phyloP scores from a whole-genome alignment of 176 grass and related monocot species.

The Triticum urartu region DNA sequence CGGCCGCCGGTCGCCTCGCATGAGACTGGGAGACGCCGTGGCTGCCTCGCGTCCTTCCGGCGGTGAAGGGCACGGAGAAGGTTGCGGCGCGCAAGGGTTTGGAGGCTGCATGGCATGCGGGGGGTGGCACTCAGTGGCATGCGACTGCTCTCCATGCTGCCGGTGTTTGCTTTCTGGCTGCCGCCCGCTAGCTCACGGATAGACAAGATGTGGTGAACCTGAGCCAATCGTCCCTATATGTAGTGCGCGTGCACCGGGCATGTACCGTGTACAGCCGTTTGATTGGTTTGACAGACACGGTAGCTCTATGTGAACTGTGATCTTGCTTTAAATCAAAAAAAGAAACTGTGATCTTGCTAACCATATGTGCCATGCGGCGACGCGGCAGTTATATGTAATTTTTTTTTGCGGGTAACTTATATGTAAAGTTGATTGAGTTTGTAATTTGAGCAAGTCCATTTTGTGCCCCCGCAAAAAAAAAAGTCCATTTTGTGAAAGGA shows the following conservation, averaged over 20 bases:
- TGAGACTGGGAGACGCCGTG: constrained; percentile 33
- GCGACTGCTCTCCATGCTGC: constrained; percentile 1
- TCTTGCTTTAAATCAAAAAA: no score
- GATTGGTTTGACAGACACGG: no score
- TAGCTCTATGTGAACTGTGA: no score
- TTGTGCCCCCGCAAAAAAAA: no score
- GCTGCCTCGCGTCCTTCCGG: neutral
- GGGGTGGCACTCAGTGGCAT: neutral
- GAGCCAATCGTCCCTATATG: neutral
- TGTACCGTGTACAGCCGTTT: no score
- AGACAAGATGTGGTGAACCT: neutral
- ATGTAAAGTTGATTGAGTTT: no score
- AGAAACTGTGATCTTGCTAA: no score
- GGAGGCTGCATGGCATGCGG: constrained; percentile 26
- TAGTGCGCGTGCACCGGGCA: neutral
- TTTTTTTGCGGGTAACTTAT: no score
- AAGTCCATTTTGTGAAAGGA: no score
- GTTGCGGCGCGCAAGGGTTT: neutral
- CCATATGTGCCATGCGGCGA: no score
- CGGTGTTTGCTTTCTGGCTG: neutral
- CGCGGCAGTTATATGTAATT: no score
- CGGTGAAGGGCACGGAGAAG: neutral
- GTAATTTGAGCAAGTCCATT: no score
- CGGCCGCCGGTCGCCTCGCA: constrained; percentile 20
- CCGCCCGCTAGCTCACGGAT: neutral